A percentile compares a stretch with the other conserved stretches of the same genome.
phyloP scores from a whole-genome alignment of 352 stramenopile species.

The Pythium coloratum region DNA sequence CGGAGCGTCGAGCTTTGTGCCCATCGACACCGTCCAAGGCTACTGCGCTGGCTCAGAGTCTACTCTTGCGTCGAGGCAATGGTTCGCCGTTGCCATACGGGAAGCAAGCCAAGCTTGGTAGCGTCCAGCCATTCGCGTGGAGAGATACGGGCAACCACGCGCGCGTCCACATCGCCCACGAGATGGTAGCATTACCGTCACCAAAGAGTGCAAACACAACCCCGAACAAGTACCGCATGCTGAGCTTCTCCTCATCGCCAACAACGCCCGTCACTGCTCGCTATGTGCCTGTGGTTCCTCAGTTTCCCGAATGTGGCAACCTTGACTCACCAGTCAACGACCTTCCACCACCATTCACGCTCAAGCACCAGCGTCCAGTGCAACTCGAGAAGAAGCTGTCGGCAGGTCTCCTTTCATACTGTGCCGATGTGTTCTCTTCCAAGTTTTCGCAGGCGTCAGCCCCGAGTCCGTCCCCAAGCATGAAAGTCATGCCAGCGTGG shows the following conservation, averaged over 20 bases:
- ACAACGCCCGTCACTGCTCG: neutral
- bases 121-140: conserved; percentile 20
- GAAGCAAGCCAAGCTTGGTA: neutral
- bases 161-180: neutral
- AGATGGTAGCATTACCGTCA: neutral
- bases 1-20: neutral
- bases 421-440: conserved; percentile 39
- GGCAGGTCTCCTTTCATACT: conserved; percentile 40
- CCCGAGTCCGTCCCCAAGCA: conserved; percentile 16
- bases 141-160: neutral
- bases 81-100: conserved; percentile 9
- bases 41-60: neutral
- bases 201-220: neutral
- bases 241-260: neutral
- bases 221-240: neutral
- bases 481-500: conserved; percentile 43
- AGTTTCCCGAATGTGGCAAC: neutral
- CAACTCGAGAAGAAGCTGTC: conserved; percentile 30
- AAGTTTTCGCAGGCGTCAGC: conserved; percentile 24
- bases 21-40: neutral
- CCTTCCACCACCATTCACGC: conserved; percentile 2
- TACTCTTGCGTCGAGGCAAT: conserved; percentile 3
- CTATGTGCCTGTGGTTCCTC: conserved; percentile 1
- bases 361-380: neutral
- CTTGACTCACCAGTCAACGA: neutral